phyloP scores from a whole-genome alignment of 2,329 filamentous ascomycete genomes.

The Didymellaceae sp. region DNA sequence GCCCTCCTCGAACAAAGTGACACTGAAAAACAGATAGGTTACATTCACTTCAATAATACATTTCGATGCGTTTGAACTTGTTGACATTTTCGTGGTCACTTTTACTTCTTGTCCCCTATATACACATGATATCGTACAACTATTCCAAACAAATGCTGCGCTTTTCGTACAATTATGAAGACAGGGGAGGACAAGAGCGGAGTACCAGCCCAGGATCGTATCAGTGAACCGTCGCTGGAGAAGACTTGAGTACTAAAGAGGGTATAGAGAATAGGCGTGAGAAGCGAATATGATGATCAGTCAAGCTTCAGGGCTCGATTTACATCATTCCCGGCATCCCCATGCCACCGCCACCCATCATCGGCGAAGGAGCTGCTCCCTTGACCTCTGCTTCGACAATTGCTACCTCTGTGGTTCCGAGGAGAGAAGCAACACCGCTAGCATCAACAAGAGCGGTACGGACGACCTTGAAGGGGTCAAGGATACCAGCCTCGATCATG shows the following conservation, averaged over 20 bases:
- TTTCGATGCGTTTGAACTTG: slow-evolving; percentile 19
- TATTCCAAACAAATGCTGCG: slow-evolving; percentile 39
- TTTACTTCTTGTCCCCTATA: slow-evolving; percentile 43
- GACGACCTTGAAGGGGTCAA: slow-evolving; percentile 99
- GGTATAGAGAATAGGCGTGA: slow-evolving; percentile 43
- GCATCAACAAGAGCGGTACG: slow-evolving; percentile 94
- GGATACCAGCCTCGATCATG: slow-evolving; percentile 96
- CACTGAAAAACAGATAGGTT: not conserved
- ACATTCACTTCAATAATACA: not conserved
- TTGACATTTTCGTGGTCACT: slow-evolving; percentile 40
- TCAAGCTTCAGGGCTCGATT: slow-evolving; percentile 53
- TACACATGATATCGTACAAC: slow-evolving; percentile 49
- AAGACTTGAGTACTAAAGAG: slow-evolving; percentile 40
- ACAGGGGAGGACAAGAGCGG: slow-evolving; percentile 44
- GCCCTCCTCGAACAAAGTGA: too few species aligned
- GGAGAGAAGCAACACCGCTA: slow-evolving; percentile 92
- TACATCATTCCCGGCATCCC: slow-evolving; percentile 64
- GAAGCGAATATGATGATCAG: slow-evolving; percentile 23
- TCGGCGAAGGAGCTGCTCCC: too few species aligned
- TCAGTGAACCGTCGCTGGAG: slow-evolving; percentile 43
- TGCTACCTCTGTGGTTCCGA: slow-evolving; percentile 97
- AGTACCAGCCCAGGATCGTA: slow-evolving; percentile 46
- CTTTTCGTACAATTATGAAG: slow-evolving; percentile 42
- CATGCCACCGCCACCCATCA: slow-evolving; percentile 62
- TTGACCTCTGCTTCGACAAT: slow-evolving; percentile 99